Conservation (phyloP, 148 eudicot genomes). For the Vaccinium corymbosum region DNA sequence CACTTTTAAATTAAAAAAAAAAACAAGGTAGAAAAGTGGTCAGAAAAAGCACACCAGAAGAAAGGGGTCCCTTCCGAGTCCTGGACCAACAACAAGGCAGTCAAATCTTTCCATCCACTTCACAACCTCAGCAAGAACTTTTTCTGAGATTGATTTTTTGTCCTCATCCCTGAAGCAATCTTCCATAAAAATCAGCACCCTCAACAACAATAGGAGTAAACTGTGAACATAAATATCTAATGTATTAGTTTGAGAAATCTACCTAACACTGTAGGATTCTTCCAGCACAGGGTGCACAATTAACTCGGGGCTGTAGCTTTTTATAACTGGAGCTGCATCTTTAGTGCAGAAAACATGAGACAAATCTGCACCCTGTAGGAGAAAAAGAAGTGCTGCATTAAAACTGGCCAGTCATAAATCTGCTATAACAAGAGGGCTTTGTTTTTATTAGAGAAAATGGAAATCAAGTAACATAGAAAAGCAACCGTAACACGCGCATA, state of each 20-base stretch:
- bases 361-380: slow-evolving; percentile 87
- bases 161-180: slow-evolving; percentile 68
- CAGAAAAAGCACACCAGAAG: slow-evolving; percentile 60
- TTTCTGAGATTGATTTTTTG: slow-evolving; percentile 40
- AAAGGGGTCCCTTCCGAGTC: slow-evolving; percentile 96
- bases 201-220: neutral
- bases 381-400: slow-evolving; percentile 1
- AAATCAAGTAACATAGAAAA: neutral
- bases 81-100: slow-evolving; percentile 96
- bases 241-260: neutral
- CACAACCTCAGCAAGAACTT: slow-evolving; percentile 66
- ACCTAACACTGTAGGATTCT: slow-evolving; percentile 91
- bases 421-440: neutral
- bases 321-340: slow-evolving; percentile 96
- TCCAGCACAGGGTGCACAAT: slow-evolving; percentile 95
- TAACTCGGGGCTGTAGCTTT: slow-evolving; percentile 91
- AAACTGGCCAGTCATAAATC: neutral
- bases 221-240: neutral
- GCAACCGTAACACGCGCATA: neutral
- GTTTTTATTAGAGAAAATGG: neutral
- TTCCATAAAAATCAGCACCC: slow-evolving; percentile 1
- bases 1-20: too few species aligned
- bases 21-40: neutral
- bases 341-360: slow-evolving; percentile 93
- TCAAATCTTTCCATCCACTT: slow-evolving; percentile 98